Conservation (phyloP, 1,284 basidiomycete genomes). For the Pulveroboletus sp. region DNA sequence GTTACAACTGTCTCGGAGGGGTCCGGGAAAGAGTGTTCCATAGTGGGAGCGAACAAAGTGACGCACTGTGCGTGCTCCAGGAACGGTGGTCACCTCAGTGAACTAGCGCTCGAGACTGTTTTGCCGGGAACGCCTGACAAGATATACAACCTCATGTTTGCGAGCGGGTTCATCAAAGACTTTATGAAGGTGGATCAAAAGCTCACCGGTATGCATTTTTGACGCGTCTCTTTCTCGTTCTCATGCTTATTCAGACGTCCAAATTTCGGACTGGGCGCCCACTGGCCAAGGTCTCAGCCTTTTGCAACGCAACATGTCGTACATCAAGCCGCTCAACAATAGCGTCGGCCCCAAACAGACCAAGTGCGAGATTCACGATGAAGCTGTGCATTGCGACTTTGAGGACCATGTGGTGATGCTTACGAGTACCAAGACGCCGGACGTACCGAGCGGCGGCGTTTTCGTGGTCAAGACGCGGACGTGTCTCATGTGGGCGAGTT, state of each 20-base stretch:
- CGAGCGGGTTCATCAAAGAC: slow-evolving; percentile 93
- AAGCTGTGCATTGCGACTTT: slow-evolving; percentile 79
- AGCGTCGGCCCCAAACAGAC: slow-evolving; percentile 93
- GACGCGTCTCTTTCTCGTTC: neutral
- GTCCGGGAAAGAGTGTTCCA: slow-evolving; percentile 10
- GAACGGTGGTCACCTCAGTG: slow-evolving; percentile 71
- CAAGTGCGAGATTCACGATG: slow-evolving; percentile 91
- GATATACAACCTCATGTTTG: slow-evolving; percentile 95
- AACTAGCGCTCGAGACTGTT: slow-evolving; percentile 75
- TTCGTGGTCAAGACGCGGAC: slow-evolving; percentile 94
- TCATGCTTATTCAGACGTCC: slow-evolving; percentile 63
- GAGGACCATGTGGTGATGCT: slow-evolving; percentile 83
- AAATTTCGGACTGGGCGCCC: slow-evolving; percentile 90
- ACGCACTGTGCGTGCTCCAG: slow-evolving; percentile 80
- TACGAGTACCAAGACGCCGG: slow-evolving; percentile 91
- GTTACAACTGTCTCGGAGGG: slow-evolving; percentile 24
- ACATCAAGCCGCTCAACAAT: slow-evolving; percentile 91
- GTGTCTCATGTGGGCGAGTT: slow-evolving; percentile 92
- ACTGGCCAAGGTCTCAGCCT: slow-evolving; percentile 62
- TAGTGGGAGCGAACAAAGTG: slow-evolving; percentile 41
- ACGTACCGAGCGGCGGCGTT: slow-evolving; percentile 90
- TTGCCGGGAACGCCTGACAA: slow-evolving; percentile 92
- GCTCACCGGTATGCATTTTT: slow-evolving; percentile 66
- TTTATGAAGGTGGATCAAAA: slow-evolving; percentile 91
- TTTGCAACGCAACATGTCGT: slow-evolving; percentile 86